Base-by-base conservation (phyloP, 23 red algal species). In the Gracilaria domingensis region DNA sequence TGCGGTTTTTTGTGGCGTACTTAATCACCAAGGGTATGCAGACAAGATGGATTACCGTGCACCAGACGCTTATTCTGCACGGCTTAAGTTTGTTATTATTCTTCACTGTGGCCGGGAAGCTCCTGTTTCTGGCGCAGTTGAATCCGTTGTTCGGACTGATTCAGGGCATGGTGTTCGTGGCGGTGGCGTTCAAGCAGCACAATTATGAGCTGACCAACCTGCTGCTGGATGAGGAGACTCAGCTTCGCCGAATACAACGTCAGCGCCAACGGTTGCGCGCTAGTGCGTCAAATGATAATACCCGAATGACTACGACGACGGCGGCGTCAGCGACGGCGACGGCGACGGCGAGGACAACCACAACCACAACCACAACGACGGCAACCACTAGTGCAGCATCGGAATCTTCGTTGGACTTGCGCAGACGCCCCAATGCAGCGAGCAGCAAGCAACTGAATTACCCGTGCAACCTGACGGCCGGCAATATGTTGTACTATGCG, bases 171-270 rank as follows among this genome's bases (percentile, higher is more conserved):
- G 42, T 92, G 30, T 73, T 91, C 26, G 83, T 98, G 23, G 82
- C 81, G 23, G 59, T 91, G 37, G 88, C 81, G 12, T 75, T 98
- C 23, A 98, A 98, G 62, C 65, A 74, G 79, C 96, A 98, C 82
- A 84, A 59, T 33, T 98, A 95, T 33, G 93, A 90, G 44, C 33
- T 90, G 2, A 98, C 96, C 47, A 98, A 98, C 42, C 51, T 80
- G 29, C 72, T 93, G 30, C 84, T 98, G 32, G 71, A 77, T 16
- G 88, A 98, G 58, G 96, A 98, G 75, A 84, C 83, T n/a, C 39
- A 62, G 0, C 25, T 77, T 20, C 71, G 75, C 8, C 87, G 87
- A 18, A 3, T 67, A 30, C 44, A 70, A 20, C 87, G 87, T 5
- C 61, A 86, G 40, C 51, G 30, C 8, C 11, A 38, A 20, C 57